Conservation (phyloP, 805 yeast species). For the Hanseniaspora mollemarum region DNA sequence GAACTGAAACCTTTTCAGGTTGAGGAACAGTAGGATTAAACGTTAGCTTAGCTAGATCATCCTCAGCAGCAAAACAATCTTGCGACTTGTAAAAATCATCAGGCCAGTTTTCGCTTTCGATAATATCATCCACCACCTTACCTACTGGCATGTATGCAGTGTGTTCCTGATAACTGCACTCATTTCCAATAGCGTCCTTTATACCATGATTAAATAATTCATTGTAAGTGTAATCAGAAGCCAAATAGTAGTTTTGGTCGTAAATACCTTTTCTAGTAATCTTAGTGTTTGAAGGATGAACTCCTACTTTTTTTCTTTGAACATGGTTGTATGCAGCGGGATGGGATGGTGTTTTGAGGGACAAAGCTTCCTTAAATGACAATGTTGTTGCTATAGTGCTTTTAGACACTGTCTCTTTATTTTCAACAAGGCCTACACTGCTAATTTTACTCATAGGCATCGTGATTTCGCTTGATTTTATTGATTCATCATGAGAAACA, state of each 20-base stretch:
- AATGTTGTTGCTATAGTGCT: not conserved
- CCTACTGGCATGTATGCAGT: conserved; percentile 6
- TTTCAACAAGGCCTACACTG: not conserved
- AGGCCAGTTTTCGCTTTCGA: conserved; percentile 6
- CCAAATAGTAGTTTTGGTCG: not conserved
- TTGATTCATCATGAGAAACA: conserved; percentile 24
- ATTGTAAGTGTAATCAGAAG: not conserved
- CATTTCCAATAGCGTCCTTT: not conserved
- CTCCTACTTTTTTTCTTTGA: conserved; percentile 3
- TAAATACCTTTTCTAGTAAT: conserved; percentile 1
- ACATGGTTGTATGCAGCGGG: conserved; percentile 2
- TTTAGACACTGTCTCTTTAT: not conserved
- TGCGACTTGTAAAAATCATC: not conserved
- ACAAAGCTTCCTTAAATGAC: conserved; percentile 13
- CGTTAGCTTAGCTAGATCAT: not conserved
- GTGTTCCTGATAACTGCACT: not conserved
- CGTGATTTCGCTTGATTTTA: conserved; percentile 18
- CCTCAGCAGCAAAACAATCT: not conserved
- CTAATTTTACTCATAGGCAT: not conserved
- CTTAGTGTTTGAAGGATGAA: not conserved
- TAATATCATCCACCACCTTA: conserved; percentile 8
- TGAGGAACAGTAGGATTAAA: not conserved
- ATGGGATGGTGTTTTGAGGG: conserved; percentile 6
- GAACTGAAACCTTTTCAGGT: not conserved
- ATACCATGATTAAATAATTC: conserved; percentile 4